Base-by-base conservation (phyloP, 257 asterid genomes). In the Linderniella brevidens region DNA sequence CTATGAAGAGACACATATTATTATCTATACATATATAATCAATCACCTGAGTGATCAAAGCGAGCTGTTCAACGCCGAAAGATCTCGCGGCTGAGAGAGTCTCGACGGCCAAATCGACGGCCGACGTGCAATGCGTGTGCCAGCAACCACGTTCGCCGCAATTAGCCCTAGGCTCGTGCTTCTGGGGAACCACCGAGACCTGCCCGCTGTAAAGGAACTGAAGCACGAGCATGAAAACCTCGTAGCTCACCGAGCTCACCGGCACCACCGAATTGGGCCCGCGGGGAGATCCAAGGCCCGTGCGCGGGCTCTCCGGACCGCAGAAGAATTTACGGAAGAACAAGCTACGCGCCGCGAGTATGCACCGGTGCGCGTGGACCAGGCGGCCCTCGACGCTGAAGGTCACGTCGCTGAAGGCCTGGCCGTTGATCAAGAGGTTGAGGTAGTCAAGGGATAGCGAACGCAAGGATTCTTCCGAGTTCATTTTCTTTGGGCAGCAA, bases 61-160 rank as follows among this genome's bases (percentile, higher is more conserved):
- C 95, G 35, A 83, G 90, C 36, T 80, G 90, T 58, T 83, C 95
- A 1, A 83, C 93, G 0, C 95, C 95, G 19, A 83, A 83, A 29
- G 86, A 83, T 83, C 95, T 77, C 57, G 95, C 93, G 79, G 95
- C 93, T 8, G 79, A 56, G 37, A 83, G 85, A 0, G 78, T 80
- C 5, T 83, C 93, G 9, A 83, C 65, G 20, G 95, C 95, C 35
- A 83, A 86, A 77, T 83, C 95, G 49, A 83, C 81, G 77, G 95
- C 95, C 37, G 95, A 77, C 69, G 95, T 55, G 77, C 95, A 83
- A 75, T 83, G 93, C 20, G 95, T 80, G 47, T 83, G 95, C 86
- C 95, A 83, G 62, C 95, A 83, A 0, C 71, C 77, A 35, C 95
- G 63, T 53, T 83, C 95, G 0, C 90, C 93, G 47, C 95, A 83